Conservation (phyloP, 2,329 filamentous ascomycete genomes). For the Aspergillus sp. region DNA sequence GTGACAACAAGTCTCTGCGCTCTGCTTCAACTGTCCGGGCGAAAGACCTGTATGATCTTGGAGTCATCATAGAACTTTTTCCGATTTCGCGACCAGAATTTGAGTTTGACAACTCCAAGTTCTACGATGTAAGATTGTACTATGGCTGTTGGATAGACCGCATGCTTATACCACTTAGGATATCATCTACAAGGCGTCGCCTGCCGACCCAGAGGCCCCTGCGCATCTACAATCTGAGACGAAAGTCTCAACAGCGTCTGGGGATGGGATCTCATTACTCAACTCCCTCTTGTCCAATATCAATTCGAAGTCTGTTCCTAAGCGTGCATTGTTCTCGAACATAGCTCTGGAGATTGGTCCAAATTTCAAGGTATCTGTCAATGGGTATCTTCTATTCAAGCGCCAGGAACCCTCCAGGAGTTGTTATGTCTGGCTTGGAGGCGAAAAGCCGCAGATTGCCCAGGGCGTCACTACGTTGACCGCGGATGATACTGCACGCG, state of each 20-base stretch:
- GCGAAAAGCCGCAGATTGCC: constrained; percentile 76
- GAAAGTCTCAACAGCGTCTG: constrained; percentile 53
- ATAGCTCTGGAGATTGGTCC: constrained; percentile 83
- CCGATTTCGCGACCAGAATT: constrained; percentile 65
- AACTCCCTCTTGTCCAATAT: constrained; percentile 77
- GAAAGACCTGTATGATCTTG: constrained; percentile 89
- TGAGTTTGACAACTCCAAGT: constrained; percentile 71
- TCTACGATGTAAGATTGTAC: constrained; percentile 69
- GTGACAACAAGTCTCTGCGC: constrained; percentile 59
- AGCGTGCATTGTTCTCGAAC: constrained; percentile 75
- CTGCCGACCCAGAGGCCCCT: constrained; percentile 59
- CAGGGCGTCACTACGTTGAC: constrained; percentile 63
- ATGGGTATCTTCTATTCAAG: constrained; percentile 84
- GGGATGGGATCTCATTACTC: constrained; percentile 68
- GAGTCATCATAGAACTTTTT: constrained; percentile 85
- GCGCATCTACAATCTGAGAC: constrained; percentile 42
- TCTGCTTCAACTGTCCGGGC: constrained; percentile 75
- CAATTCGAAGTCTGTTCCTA: constrained; percentile 79
- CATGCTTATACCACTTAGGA: constrained; percentile 46
- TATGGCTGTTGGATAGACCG: background rate
- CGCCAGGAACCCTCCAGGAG: constrained; percentile 70
- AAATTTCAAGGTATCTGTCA: constrained; percentile 75
- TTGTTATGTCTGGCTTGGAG: constrained; percentile 79
- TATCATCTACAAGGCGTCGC: constrained; percentile 72
- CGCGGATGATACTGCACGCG: constrained; percentile 66